Evolutionary conservation across 495 filamentous ascomycete species (phyloP).

Genomic region (Aspergillus olivimuriae): DNA sequence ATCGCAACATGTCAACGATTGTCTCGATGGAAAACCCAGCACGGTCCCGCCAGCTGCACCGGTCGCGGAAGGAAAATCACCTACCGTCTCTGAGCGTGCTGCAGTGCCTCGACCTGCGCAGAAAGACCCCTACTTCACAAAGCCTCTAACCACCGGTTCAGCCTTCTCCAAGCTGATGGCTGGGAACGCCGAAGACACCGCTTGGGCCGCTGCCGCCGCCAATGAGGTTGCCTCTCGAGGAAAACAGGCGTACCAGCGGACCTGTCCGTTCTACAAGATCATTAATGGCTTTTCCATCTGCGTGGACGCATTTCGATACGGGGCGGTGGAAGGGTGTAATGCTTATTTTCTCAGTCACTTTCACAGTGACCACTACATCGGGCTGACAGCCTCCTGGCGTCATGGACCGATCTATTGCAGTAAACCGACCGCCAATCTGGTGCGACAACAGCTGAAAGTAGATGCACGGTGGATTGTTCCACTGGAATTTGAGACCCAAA

Average conservation of each 20-base stretch:
- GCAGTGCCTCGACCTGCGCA: slow-evolving; percentile 70
- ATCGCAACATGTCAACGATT: slow-evolving; percentile 79
- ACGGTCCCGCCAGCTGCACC: slow-evolving; percentile 33
- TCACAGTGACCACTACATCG: slow-evolving; percentile 95
- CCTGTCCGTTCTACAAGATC: slow-evolving; percentile 98
- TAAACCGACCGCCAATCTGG: slow-evolving; percentile 81
- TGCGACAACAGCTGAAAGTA: slow-evolving; percentile 77
- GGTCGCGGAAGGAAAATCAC: slow-evolving; percentile 17
- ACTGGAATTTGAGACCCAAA: slow-evolving; percentile 76
- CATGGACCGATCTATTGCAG: slow-evolving; percentile 98
- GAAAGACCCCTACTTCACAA: slow-evolving; percentile 61
- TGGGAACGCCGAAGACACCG: slow-evolving; percentile 78
- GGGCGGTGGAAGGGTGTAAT: slow-evolving; percentile 81
- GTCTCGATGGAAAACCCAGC: slow-evolving; percentile 73
- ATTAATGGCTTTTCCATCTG: slow-evolving; percentile 86
- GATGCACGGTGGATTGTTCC: slow-evolving; percentile 80
- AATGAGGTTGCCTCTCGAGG: slow-evolving; percentile 70
- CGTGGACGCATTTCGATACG: slow-evolving; percentile 95
- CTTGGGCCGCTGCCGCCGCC: slow-evolving; percentile 83
- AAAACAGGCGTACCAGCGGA: slow-evolving; percentile 83
- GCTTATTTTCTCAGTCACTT: slow-evolving; percentile 98
- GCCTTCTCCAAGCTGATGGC: slow-evolving; percentile 93
- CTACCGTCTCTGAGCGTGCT: slow-evolving; percentile 56
- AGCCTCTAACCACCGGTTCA: slow-evolving; percentile 37
- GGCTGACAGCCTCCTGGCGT: slow-evolving; percentile 78